A percentile compares a stretch with the other conserved stretches of the same genome.
Evolutionary conservation across 306 rosid genomes (phyloP).

Genomic region (Chamaecrista fasciculata): DNA sequence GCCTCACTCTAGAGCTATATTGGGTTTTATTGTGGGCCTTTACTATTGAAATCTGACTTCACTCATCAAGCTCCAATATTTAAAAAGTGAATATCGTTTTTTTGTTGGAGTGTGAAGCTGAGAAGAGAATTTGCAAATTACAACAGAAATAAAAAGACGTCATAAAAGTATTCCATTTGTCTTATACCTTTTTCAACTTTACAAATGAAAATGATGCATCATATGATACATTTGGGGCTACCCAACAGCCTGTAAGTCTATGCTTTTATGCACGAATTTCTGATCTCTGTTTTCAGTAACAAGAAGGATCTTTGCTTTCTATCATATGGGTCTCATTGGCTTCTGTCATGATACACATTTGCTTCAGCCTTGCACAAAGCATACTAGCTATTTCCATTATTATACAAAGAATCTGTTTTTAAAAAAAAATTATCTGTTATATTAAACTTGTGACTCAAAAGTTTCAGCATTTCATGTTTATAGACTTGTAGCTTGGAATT

Average conservation of each 20-base stretch:
- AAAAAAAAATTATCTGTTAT: background rate
- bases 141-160: background rate
- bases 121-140: too few species aligned
- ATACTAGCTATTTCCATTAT: too few species aligned
- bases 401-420: too few species aligned
- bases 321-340: background rate
- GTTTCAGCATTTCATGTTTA: background rate
- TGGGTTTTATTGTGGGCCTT: too few species aligned
- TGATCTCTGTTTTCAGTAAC: background rate
- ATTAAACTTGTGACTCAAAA: background rate
- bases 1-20: too few species aligned
- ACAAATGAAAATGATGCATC: background rate
- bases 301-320: background rate
- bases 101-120: too few species aligned
- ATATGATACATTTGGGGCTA: background rate
- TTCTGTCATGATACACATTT: background rate
- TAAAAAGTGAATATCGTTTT: too few species aligned
- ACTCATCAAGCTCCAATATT: too few species aligned
- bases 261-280: background rate
- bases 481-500: too few species aligned
- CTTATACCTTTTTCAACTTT: background rate
- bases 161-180: background rate
- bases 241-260: background rate
- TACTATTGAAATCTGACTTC: too few species aligned
- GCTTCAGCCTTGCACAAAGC: too few species aligned